Evolutionary conservation across 148 eudicot species (phyloP), one percentile per base, ranked within the genome.

Genomic region (Camellia sinensis): DNA sequence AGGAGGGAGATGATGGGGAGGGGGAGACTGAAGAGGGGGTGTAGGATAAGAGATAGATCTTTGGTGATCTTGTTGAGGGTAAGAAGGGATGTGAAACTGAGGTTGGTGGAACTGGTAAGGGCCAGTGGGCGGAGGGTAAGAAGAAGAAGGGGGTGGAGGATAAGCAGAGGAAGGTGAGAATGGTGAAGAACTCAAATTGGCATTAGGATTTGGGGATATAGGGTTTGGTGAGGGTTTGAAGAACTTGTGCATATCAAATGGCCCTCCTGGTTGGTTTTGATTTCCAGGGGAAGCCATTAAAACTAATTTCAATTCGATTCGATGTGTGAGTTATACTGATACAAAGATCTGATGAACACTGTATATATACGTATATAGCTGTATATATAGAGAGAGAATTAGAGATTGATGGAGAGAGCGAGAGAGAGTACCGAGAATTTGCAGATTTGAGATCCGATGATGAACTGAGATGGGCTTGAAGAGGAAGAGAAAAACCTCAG

Each of bases 221-320:
- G 89, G 69, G 45, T 71, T 62, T 66, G 81, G 68, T 3, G 85
- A 12, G 44, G 90, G 92, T 70, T 86, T 91, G 87, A 91, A 93
- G 73, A 89, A 83, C n/a, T 85, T 87, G 62, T 87, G 86, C 87
- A 92, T 86, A 71, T 92, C 97, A 40, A 90, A 94, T 2, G 84
- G 85, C 22, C 78, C 86, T 48, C 81, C 76, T 77, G 83, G 89
- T 80, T 85, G 84, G 71, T 87, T 88, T 7, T 82, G 92, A 80
- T 87, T 93, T 65, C 90, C 90, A 73, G 92, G 83, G 71, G 96
- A 88, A 82, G 92, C 88, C 92, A 90, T 90, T 7, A 59, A 4
- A 44, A 1, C 59, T n/a, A 44, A 29, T 10, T 29, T 29, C 67
- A 68, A 70, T 63, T 63, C 53, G 67, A 11, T 67, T 46, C 69